Evolutionary conservation across 2,329 filamentous ascomycete genomes (phyloP).

Genomic region (Immersiporthe knoxdaviesiana): DNA sequence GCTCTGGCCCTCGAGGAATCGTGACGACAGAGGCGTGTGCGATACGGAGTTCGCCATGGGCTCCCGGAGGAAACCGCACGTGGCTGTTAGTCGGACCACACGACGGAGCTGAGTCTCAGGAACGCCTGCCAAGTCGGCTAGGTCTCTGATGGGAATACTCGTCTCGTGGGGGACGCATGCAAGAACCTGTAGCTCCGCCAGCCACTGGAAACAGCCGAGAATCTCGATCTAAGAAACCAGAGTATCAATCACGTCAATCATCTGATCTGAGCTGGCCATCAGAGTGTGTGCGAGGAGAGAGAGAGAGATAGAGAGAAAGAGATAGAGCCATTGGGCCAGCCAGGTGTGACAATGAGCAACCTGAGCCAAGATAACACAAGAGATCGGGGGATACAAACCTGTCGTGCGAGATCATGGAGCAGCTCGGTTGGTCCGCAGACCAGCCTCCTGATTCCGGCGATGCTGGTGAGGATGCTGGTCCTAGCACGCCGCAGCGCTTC

Average conservation of each 20-base stretch:
- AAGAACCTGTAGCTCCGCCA: constrained; percentile 48
- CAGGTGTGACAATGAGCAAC: neutral
- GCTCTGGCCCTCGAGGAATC: constrained; percentile 40
- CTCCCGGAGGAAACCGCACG: constrained; percentile 42
- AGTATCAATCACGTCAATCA: neutral
- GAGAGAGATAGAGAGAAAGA: no score
- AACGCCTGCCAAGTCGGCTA: constrained; percentile 46
- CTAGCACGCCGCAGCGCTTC: neutral
- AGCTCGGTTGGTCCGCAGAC: neutral
- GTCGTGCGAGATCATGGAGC: constrained; percentile 9
- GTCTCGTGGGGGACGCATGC: constrained; percentile 47
- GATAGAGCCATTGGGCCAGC: neutral
- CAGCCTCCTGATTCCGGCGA: constrained; percentile 1
- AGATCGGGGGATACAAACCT: constrained; percentile 1
- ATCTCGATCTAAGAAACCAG: constrained; percentile 19
- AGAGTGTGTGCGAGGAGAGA: no score
- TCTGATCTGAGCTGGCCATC: no score
- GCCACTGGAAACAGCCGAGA: constrained; percentile 45
- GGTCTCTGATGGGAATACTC: constrained; percentile 42
- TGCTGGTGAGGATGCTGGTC: constrained; percentile 7
- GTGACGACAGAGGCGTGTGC: constrained; percentile 44
- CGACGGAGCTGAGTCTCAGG: constrained; percentile 43
- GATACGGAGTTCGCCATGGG: constrained; percentile 39
- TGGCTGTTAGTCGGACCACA: constrained; percentile 39
- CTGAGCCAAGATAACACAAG: neutral